These are phyloP conservation scores for Anaeramoeba flamelloides DNA, from an alignment of 78 protist genomes.

Conservation along the genomic window DNA sequence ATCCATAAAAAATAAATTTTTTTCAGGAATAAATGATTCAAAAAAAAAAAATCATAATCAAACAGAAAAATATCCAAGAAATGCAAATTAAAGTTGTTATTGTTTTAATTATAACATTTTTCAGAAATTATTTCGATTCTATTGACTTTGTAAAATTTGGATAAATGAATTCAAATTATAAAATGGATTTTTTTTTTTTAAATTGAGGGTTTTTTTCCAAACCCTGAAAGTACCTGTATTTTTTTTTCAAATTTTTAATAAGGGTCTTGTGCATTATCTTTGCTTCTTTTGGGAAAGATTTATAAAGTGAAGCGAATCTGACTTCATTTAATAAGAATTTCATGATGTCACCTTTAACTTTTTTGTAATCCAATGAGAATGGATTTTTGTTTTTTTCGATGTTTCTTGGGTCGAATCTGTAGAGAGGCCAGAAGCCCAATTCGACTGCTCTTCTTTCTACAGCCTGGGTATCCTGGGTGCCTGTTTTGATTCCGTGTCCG, in stretches of 20 bases:
- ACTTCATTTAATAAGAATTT: slow-evolving; percentile 14
- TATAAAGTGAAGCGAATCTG: slow-evolving; percentile 10
- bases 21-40: too few relatives aligned
- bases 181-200: too few relatives aligned
- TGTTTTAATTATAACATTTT: too few relatives aligned
- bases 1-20: too few relatives aligned
- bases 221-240: background rate
- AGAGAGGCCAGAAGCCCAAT: slow-evolving; percentile 54
- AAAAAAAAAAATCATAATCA: too few relatives aligned
- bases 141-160: too few relatives aligned
- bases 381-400: slow-evolving; percentile 22
- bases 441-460: slow-evolving; percentile 32
- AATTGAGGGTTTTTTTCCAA: too few relatives aligned
- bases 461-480: background rate
- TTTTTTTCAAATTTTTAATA: background rate
- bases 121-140: too few relatives aligned
- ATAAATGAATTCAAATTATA: too few relatives aligned
- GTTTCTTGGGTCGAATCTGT: slow-evolving; percentile 48
- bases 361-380: slow-evolving; percentile 32
- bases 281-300: slow-evolving; percentile 2
- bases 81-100: too few relatives aligned
- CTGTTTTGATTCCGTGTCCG: background rate
- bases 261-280: slow-evolving; percentile 6
- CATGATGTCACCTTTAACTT: background rate
- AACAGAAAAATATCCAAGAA: too few relatives aligned